These are phyloP conservation scores for Kuraishia hungarica DNA, from an alignment of 805 yeast genomes.

Conservation along the genomic window DNA sequence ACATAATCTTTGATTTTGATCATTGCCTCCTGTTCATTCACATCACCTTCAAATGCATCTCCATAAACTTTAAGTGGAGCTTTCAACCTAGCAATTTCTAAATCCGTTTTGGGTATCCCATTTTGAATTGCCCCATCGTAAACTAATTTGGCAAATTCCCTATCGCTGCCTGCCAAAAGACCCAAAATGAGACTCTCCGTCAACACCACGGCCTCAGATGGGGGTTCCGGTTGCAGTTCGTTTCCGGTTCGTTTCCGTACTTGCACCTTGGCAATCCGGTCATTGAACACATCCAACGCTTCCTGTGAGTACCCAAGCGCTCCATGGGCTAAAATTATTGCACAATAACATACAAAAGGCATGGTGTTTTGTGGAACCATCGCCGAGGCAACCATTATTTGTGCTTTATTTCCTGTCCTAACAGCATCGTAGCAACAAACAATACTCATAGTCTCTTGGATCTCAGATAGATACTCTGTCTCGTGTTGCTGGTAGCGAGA, in stretches of 20 bases:
- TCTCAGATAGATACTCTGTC: constrained; percentile 13
- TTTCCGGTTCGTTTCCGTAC: background rate
- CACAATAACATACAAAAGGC: constrained; percentile 15
- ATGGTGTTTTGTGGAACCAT: constrained; percentile 19
- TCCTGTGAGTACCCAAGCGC: constrained; percentile 20
- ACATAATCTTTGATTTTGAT: background rate
- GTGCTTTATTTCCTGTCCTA: constrained; percentile 4
- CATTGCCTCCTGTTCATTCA: background rate
- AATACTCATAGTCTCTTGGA: constrained; percentile 14
- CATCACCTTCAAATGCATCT: constrained; percentile 12
- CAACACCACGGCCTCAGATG: constrained; percentile 4
- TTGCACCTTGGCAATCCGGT: constrained; percentile 7
- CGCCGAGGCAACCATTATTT: constrained; percentile 16
- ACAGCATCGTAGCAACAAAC: constrained; percentile 16
- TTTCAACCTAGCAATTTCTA: constrained; percentile 13
- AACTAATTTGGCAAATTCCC: constrained; percentile 23
- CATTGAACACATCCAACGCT: constrained; percentile 23
- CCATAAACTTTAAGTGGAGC: constrained; percentile 22
- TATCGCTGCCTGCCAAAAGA: constrained; percentile 15
- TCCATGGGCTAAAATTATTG: constrained; percentile 16
- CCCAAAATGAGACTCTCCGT: constrained; percentile 19
- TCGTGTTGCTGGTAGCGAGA: constrained; percentile 15
- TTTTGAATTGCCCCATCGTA: constrained; percentile 19
- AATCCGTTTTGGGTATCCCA: constrained; percentile 13
- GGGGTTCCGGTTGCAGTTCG: background rate